Evolutionary conservation across 257 asterid genomes (phyloP).

Genomic region (Salvia miltiorrhiza): DNA sequence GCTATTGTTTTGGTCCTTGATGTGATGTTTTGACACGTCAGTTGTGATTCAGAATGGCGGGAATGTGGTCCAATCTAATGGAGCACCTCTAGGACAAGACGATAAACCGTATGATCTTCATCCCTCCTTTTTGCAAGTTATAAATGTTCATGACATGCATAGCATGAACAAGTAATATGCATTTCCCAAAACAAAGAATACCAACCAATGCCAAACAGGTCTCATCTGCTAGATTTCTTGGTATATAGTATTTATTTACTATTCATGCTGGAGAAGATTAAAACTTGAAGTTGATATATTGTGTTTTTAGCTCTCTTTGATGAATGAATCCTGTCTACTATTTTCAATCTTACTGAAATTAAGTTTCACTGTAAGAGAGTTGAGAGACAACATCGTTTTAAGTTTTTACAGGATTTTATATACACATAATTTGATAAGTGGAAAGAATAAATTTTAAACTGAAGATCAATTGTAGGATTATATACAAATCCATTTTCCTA

Average conservation of each 20-base stretch:
- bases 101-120: constrained; percentile 59
- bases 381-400: not conserved
- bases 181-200: not conserved
- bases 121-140: constrained; percentile 9
- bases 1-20: constrained; percentile 14
- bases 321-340: not conserved
- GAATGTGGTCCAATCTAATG: constrained; percentile 41
- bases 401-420: not conserved
- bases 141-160: not conserved
- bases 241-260: not conserved
- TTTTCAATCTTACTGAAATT: not conserved
- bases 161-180: not conserved
- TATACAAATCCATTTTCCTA: not conserved
- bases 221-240: not conserved
- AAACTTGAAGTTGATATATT: not conserved
- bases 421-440: not conserved
- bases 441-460: not conserved
- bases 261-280: not conserved
- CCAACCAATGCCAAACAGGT: not conserved
- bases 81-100: constrained; percentile 47
- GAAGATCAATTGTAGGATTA: not conserved
- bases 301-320: not conserved
- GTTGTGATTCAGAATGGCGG: constrained; percentile 48
- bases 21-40: constrained; percentile 20
- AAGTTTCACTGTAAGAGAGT: not conserved